These are phyloP conservation scores for Ascochyta rabiei DNA, from an alignment of 2,329 filamentous ascomycete genomes.

Conservation along the genomic window DNA sequence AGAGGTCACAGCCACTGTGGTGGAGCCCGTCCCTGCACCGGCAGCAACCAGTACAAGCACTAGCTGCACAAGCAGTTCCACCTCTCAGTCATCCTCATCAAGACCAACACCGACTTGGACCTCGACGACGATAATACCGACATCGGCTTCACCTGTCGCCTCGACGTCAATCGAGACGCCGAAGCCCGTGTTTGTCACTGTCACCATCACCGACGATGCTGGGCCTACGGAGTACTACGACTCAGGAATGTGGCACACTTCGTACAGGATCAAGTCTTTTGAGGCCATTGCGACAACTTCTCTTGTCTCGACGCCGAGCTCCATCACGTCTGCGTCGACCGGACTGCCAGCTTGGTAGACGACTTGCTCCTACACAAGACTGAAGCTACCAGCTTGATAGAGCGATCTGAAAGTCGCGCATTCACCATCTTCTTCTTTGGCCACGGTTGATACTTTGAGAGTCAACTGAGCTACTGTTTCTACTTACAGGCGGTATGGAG, in stretches of 20 bases:
- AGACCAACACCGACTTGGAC: slow-evolving; percentile 15
- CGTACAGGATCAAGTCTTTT: slow-evolving; percentile 47
- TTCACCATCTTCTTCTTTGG: background rate
- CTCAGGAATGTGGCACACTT: slow-evolving; percentile 54
- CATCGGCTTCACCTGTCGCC: slow-evolving; percentile 6
- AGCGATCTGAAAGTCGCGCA: background rate
- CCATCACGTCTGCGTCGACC: slow-evolving; percentile 8
- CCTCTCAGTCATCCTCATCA: slow-evolving; percentile 8
- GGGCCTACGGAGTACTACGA: slow-evolving; percentile 51
- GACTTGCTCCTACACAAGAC: background rate
- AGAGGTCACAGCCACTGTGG: slow-evolving; percentile 31
- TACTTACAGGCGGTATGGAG: background rate
- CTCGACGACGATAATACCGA: slow-evolving; percentile 17
- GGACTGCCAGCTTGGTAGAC: slow-evolving; percentile 14
- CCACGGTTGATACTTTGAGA: background rate
- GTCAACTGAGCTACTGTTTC: background rate
- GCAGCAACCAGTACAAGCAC: slow-evolving; percentile 20
- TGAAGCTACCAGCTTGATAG: background rate
- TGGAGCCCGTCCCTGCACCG: slow-evolving; percentile 17
- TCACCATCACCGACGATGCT: slow-evolving; percentile 34
- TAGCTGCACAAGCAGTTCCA: slow-evolving; percentile 15
- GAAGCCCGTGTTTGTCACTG: slow-evolving; percentile 37
- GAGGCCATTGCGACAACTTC: slow-evolving; percentile 16
- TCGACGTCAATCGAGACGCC: slow-evolving; percentile 24
- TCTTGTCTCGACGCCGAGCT: slow-evolving; percentile 2